Conservation (phyloP, 164 flowering plant species). For the Euptelea pleiosperma region DNA sequence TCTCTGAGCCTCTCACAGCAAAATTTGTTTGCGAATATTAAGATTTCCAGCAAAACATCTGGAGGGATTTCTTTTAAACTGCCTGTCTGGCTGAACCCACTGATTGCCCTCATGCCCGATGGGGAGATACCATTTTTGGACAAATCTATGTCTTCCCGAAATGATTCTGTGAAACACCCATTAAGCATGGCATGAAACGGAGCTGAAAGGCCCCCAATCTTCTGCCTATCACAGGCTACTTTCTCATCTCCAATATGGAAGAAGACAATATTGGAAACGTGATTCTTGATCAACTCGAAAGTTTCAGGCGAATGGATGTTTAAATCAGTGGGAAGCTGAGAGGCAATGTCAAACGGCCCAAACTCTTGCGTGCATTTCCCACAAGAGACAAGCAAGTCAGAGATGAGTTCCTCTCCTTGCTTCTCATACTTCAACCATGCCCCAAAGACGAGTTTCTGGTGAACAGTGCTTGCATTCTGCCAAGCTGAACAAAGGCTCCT, state of each 20-base stretch:
- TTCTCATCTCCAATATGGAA: conserved; percentile 66
- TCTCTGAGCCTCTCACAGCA: conserved; percentile 90
- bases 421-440: conserved; percentile 96
- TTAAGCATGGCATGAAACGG: conserved; percentile 94
- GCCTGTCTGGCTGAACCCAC: conserved; percentile 63
- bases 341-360: conserved; percentile 60
- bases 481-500: conserved; percentile 86
- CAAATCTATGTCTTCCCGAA: conserved; percentile 65
- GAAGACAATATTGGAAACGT: conserved; percentile 32
- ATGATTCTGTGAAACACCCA: conserved; percentile 83
- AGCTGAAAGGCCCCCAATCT: conserved; percentile 65
- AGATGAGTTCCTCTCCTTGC: conserved; percentile 73
- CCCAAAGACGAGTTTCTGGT: conserved; percentile 81
- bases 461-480: conserved; percentile 59
- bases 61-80: conserved; percentile 53
- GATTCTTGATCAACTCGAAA: conserved; percentile 18
- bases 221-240: conserved; percentile 71
- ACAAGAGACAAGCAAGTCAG: conserved; percentile 77
- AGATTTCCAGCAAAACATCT: conserved; percentile 65
- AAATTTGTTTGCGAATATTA: conserved; percentile 79
- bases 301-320: conserved; percentile 19
- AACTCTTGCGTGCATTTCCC: conserved; percentile 66
- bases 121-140: conserved; percentile 77
- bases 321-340: conserved; percentile 38
- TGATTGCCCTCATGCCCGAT: conserved; percentile 58